A percentile compares a stretch with the other conserved stretches of the same genome.
These are phyloP conservation scores for Coemansia sp. DNA, from an alignment of 192 early-diverging fungal species.

Conservation along the genomic window DNA sequence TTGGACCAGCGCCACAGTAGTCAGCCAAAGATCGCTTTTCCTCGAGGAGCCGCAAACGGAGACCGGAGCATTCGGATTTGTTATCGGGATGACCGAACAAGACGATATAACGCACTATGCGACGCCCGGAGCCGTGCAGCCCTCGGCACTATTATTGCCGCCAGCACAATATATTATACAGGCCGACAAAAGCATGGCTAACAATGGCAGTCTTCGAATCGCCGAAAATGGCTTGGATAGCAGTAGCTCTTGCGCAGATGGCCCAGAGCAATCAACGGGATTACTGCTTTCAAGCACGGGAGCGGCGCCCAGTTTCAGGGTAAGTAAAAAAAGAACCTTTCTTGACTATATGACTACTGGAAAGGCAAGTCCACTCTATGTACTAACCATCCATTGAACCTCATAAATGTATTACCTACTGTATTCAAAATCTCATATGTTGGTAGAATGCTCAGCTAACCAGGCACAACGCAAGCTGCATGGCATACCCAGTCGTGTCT, in stretches of 20 bases:
- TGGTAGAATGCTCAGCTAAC: not conserved
- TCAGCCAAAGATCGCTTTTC: not conserved
- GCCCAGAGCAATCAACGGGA: slow-evolving; percentile 1
- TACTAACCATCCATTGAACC: not conserved
- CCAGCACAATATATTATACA: not conserved
- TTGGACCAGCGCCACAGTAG: not conserved
- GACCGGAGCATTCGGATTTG: not conserved
- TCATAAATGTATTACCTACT: too few species aligned
- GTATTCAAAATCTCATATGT: too few species aligned
- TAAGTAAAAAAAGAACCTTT: not conserved
- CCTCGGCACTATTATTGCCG: not conserved
- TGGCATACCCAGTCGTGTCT: not conserved
- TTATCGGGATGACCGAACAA: not conserved
- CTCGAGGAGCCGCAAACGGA: not conserved
- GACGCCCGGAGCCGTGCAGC: slow-evolving; percentile 3
- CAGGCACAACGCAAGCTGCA: not conserved
- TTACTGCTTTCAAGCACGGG: not conserved
- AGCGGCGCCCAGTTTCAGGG: not conserved
- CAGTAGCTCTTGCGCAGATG: slow-evolving; percentile 2
- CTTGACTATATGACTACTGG: not conserved
- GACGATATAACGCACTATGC: not conserved
- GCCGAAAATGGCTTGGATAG: slow-evolving; percentile 12
- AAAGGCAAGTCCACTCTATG: slow-evolving; percentile 1
- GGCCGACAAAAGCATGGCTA: slow-evolving; percentile 4
- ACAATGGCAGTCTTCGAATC: slow-evolving; percentile 9